phyloP scores from a whole-genome alignment of 2,329 filamentous ascomycete species.

The Penicillium sp. region DNA sequence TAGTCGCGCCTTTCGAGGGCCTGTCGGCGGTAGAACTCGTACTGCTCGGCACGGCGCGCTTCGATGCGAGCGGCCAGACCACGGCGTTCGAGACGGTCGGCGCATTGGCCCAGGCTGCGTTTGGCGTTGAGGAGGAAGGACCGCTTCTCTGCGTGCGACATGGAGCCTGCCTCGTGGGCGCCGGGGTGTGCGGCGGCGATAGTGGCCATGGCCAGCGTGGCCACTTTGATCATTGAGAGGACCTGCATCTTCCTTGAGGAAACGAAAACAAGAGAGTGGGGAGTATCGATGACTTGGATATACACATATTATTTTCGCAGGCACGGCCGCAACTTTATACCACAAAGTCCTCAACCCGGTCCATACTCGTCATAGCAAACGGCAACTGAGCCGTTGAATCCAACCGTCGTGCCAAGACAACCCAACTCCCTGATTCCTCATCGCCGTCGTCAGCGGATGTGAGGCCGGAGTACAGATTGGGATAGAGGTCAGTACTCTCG shows the following conservation, averaged over 20 bases:
- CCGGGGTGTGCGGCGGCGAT: constrained; percentile 27
- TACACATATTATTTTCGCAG: neutral
- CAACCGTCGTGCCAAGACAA: neutral
- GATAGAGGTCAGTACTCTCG: neutral
- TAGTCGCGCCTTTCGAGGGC: constrained; percentile 38
- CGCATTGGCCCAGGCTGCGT: constrained; percentile 27
- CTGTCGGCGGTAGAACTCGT: constrained; percentile 24
- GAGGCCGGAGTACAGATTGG: neutral
- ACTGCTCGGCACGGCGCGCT: constrained; percentile 30
- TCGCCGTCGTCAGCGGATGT: neutral
- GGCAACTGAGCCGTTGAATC: neutral
- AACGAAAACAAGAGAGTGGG: neutral
- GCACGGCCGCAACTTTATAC: neutral
- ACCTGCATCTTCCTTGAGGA: constrained; percentile 4
- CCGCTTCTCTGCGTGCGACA: constrained; percentile 13
- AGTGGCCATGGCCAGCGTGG: constrained; percentile 19
- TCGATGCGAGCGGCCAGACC: constrained; percentile 31
- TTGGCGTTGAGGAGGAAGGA: constrained; percentile 15
- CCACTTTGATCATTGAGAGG: constrained; percentile 15
- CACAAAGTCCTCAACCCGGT: neutral
- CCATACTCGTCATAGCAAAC: too few species aligned
- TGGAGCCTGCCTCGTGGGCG: constrained; percentile 25
- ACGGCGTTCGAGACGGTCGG: constrained; percentile 27
- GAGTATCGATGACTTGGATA: neutral
- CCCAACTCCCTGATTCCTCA: neutral